phyloP scores from a whole-genome alignment of 2,329 filamentous ascomycete species.

The Aspergillus ochraceus region DNA sequence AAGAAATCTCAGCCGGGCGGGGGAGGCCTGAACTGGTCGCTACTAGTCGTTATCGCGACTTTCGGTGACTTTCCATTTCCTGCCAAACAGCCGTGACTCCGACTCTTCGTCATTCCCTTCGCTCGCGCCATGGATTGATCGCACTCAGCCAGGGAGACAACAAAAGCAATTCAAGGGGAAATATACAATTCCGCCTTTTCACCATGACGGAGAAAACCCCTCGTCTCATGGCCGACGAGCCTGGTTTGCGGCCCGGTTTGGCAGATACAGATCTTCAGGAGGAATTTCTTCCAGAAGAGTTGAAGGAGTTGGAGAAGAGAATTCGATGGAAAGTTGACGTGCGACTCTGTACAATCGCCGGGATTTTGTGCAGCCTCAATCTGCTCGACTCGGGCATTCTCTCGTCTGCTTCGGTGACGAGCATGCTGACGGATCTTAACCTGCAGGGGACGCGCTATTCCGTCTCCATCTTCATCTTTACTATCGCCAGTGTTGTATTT shows the following conservation, averaged over 20 bases:
- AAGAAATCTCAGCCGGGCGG: not conserved
- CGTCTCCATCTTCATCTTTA: conserved; percentile 72
- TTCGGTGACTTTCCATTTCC: not conserved
- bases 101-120: not conserved
- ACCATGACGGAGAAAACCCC: not conserved
- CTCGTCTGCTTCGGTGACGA: conserved; percentile 67
- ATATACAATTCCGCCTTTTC: not conserved
- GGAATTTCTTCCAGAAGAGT: conserved; percentile 13
- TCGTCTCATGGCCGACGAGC: not conserved
- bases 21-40: not conserved
- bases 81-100: not conserved
- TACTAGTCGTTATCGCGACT: not conserved
- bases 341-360: conserved; percentile 68
- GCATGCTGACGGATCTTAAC: conserved; percentile 63
- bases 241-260: not conserved
- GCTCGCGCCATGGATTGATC: not conserved
- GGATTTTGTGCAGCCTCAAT: conserved; percentile 69
- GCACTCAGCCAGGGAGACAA: not conserved
- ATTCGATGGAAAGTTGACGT: conserved; percentile 66
- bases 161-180: not conserved
- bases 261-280: conserved; percentile 10
- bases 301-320: conserved; percentile 41
- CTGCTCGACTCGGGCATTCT: conserved; percentile 70
- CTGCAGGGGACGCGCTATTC: conserved; percentile 67
- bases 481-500: conserved; percentile 65